Conservation (phyloP, 306 rosid species). For the Cicer arietinum region DNA sequence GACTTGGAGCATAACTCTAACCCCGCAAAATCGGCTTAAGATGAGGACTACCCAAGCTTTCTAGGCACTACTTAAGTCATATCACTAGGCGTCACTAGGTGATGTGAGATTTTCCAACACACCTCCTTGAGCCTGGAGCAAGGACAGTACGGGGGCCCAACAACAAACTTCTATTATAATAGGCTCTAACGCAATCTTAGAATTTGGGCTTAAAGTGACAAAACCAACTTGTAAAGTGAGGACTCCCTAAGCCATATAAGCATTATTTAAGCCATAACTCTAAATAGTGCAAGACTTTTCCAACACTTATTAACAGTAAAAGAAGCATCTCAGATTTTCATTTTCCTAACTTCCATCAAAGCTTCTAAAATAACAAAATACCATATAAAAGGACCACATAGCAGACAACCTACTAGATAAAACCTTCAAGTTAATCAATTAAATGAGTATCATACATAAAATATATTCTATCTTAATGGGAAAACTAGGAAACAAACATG, state of each 20-base stretch:
- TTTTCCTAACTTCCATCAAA: slow-evolving; percentile 27
- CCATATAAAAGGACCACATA: slow-evolving; percentile 15
- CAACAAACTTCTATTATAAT: not conserved
- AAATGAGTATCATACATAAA: not conserved
- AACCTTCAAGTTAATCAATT: slow-evolving; percentile 29
- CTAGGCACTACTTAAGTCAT: not conserved
- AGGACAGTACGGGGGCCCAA: not conserved
- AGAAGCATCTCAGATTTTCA: slow-evolving; percentile 28
- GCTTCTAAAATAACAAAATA: not conserved
- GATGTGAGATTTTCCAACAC: slow-evolving; percentile 1
- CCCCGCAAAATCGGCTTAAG: no score
- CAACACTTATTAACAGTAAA: slow-evolving; percentile 11
- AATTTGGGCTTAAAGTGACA: not conserved
- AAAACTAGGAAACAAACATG: slow-evolving; percentile 3
- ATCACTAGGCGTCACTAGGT: not conserved
- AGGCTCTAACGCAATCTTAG: not conserved
- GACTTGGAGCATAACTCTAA: no score
- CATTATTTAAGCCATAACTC: not conserved
- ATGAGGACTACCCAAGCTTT: no score
- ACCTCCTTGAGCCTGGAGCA: not conserved
- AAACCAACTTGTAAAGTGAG: not conserved
- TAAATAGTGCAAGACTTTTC: not conserved
- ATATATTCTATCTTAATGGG: slow-evolving; percentile 26
- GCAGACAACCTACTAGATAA: slow-evolving; percentile 15
- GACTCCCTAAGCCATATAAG: not conserved